Conservation (phyloP, 192 early-diverging fungal genomes). For the Kappamyces sp. region DNA sequence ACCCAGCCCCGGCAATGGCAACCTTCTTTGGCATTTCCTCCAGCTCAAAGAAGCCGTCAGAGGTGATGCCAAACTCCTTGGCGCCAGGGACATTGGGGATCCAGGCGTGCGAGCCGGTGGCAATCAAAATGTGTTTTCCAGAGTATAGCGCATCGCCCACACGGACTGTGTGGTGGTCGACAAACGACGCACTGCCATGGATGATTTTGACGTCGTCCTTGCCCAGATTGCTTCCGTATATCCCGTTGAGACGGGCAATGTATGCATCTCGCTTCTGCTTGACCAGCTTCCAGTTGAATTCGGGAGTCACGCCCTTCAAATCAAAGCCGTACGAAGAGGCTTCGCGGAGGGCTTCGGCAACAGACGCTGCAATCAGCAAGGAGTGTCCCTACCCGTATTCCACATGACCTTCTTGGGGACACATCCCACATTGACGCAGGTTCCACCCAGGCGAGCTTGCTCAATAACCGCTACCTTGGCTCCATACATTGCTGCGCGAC, state of each 20-base stretch:
- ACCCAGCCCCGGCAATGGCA: conserved; percentile 79
- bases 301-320: conserved; percentile 34
- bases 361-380: conserved; percentile 46
- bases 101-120: conserved; percentile 59
- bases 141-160: conserved; percentile 43
- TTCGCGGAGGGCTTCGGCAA: conserved; percentile 83
- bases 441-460: conserved; percentile 46
- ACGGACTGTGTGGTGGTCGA: conserved; percentile 63
- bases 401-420: conserved; percentile 82
- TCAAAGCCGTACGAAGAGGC: conserved; percentile 88
- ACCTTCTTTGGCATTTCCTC: conserved; percentile 74
- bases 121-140: conserved; percentile 83
- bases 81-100: conserved; percentile 81
- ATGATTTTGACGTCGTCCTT: conserved; percentile 85
- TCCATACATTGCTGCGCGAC: conserved; percentile 86
- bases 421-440: conserved; percentile 92
- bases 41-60: conserved; percentile 95
- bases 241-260: conserved; percentile 92
- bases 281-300: conserved; percentile 73
- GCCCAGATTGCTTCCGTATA: conserved; percentile 85
- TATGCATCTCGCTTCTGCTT: conserved; percentile 95
- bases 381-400: conserved; percentile 65
- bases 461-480: conserved; percentile 90
- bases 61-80: conserved; percentile 74
- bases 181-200: conserved; percentile 78